Percentiles rank a stretch among this genome's conserved stretches.
Conservation (phyloP, 164 flowering plant species). For the Protea cynaroides region DNA sequence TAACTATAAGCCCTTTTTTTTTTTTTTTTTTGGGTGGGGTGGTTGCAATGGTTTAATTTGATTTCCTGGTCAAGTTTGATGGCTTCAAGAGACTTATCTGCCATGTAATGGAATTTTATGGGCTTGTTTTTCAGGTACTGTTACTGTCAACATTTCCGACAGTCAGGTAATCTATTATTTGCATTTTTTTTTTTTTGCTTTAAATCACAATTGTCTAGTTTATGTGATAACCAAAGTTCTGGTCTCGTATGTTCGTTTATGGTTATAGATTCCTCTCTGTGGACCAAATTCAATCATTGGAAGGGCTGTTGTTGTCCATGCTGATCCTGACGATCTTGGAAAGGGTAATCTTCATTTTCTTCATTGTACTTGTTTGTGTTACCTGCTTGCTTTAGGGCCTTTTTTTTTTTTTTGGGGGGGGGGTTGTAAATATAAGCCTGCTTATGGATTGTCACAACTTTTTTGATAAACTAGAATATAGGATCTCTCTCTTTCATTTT, state of each 20-base stretch:
- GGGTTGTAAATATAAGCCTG: too few relatives aligned
- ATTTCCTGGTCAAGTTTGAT: too few relatives aligned
- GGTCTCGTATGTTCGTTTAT: not conserved
- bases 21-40: too few relatives aligned
- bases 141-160: constrained; percentile 54
- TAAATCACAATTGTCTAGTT: not conserved
- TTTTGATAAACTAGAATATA: too few relatives aligned
- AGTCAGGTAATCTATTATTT: constrained; percentile 39
- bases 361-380: not conserved
- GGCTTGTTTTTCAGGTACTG: constrained; percentile 49
- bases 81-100: not conserved
- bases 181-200: not conserved
- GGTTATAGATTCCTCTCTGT: constrained; percentile 71
- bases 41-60: too few relatives aligned
- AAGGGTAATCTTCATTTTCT: constrained; percentile 45
- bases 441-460: too few relatives aligned
- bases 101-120: not conserved
- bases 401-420: too few relatives aligned
- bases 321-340: constrained; percentile 97
- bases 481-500: too few relatives aligned
- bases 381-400: not conserved
- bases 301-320: constrained; percentile 98
- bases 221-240: not conserved
- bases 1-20: too few relatives aligned
- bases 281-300: constrained; percentile 88